Evolutionary conservation across 805 yeast species (phyloP).

Genomic region (Candida stauntonica): DNA sequence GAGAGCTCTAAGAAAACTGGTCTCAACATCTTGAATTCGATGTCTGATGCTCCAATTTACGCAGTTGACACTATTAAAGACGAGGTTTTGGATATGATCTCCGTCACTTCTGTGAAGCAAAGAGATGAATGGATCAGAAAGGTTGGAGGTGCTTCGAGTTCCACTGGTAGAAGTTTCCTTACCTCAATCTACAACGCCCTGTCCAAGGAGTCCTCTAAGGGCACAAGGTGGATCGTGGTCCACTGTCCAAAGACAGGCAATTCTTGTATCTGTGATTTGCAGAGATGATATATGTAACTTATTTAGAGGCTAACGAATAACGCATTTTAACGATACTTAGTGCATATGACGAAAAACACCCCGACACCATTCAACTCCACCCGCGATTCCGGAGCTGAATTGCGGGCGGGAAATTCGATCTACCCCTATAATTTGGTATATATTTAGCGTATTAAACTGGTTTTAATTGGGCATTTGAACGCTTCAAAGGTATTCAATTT

Average conservation of each 20-base stretch:
- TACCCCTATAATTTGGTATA: too few relatives aligned
- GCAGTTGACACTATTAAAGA: slow-evolving; percentile 74
- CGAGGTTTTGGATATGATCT: slow-evolving; percentile 80
- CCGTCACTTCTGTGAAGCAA: slow-evolving; percentile 67
- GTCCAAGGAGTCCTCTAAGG: slow-evolving; percentile 66
- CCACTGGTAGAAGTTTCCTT: slow-evolving; percentile 78
- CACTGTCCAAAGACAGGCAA: slow-evolving; percentile 76
- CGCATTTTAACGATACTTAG: too few relatives aligned
- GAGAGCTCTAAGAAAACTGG: slow-evolving; percentile 66
- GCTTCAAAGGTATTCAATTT: too few relatives aligned
- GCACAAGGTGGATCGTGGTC: slow-evolving; percentile 70
- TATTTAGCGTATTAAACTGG: too few relatives aligned
- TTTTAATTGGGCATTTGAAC: too few relatives aligned
- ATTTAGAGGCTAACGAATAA: too few relatives aligned
- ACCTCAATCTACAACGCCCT: slow-evolving; percentile 67
- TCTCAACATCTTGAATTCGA: slow-evolving; percentile 44
- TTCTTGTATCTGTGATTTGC: slow-evolving; percentile 62
- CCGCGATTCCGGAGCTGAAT: too few relatives aligned
- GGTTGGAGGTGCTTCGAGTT: slow-evolving; percentile 74
- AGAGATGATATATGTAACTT: too few relatives aligned
- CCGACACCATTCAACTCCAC: background rate
- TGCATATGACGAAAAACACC: background rate
- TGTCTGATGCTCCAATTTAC: slow-evolving; percentile 68
- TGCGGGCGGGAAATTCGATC: too few relatives aligned
- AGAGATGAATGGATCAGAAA: slow-evolving; percentile 77